Base-by-base conservation (phyloP, 1,284 basidiomycete species). In the Microbotryum silenes-acaulis region DNA sequence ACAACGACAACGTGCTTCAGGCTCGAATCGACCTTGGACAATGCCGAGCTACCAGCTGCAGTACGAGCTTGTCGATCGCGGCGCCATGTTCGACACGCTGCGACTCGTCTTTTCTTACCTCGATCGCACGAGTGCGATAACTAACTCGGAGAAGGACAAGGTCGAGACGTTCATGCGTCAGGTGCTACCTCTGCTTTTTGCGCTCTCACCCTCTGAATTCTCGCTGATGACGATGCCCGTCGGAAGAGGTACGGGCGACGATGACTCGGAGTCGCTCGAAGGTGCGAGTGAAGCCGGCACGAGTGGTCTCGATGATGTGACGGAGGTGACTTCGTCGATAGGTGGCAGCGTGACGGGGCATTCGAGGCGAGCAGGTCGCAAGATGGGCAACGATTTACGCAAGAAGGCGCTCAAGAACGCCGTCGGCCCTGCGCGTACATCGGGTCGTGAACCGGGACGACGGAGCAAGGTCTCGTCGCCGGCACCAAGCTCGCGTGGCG, bases 81-180 rank as follows among this genome's bases (percentile, higher is more conserved):
- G 82, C 21, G 88, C 94, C 52, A 77, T 98, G 70, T 85, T 88
- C 66, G 94, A 98, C 74, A 82, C 86, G 16, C 81, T 96, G 74
- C 92, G 91, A 79, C 81, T 98, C 73, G 83, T 93, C 60, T 87
- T 90, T 74, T 85, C 86, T 48, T 97, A 89, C 79, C 81, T 97
- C 69, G 92, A 97, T 72, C 89, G 89, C 70, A 85, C 86, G 54
- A 67, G 68, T 14, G 82, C 81, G 61, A 88, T 91, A 73, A 86
- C 85, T 65, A 77, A 81, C 8, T 79, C 81, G 59, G 94, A 97
- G 76, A 84, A 91, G 54, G 83, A 88, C 59, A 81, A 83, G 53
- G 85, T 97, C 59, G 93, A 97, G 75, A 80, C 81, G 51, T 92
- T 94, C 78, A 78, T 98, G 53, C 84, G 89, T 37, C 79, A 83